Evolutionary conservation across 2,329 filamentous ascomycete species (phyloP).

Genomic region (Pseudomassariella vexata): DNA sequence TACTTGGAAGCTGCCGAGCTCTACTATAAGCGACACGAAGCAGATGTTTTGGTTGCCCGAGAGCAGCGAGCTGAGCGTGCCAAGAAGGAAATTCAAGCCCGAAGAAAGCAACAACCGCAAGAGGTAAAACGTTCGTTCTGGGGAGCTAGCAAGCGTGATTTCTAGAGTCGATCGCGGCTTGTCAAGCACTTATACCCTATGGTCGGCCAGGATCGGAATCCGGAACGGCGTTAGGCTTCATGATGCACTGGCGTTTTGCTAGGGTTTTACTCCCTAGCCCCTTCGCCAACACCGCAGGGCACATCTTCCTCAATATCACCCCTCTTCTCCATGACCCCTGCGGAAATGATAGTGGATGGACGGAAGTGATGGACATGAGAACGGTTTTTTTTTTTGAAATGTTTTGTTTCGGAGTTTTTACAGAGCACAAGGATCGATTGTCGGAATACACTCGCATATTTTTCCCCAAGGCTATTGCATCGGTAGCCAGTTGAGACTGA

Average conservation of each 20-base stretch:
- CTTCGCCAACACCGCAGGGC: constrained; percentile 7
- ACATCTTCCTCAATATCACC: too few species aligned
- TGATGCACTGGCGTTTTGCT: constrained; percentile 16
- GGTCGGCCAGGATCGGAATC: constrained; percentile 15
- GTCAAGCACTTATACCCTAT: constrained; percentile 18
- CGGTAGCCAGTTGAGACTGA: too few species aligned
- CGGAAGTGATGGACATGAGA: too few species aligned
- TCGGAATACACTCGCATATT: too few species aligned
- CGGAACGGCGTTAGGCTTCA: constrained; percentile 21
- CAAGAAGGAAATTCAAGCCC: constrained; percentile 20
- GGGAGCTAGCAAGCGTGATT: constrained; percentile 13
- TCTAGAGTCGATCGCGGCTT: constrained; percentile 10
- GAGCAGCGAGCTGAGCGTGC: constrained; percentile 20
- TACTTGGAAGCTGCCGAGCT: constrained; percentile 42
- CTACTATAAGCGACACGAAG: constrained; percentile 32
- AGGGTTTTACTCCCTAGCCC: constrained; percentile 9
- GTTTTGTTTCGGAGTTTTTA: too few species aligned
- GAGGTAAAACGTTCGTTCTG: constrained; percentile 18
- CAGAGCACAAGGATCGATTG: too few species aligned
- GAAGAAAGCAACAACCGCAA: constrained; percentile 17
- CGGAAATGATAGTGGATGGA: too few species aligned
- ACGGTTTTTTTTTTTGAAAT: too few species aligned
- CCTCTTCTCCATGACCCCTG: too few species aligned
- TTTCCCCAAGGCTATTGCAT: too few species aligned
- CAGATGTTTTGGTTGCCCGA: constrained; percentile 23